Percentiles rank a stretch among this genome's conserved stretches.
These are phyloP conservation scores for Xylariales sp. DNA, from an alignment of 2,329 filamentous ascomycete species.

Conservation along the genomic window DNA sequence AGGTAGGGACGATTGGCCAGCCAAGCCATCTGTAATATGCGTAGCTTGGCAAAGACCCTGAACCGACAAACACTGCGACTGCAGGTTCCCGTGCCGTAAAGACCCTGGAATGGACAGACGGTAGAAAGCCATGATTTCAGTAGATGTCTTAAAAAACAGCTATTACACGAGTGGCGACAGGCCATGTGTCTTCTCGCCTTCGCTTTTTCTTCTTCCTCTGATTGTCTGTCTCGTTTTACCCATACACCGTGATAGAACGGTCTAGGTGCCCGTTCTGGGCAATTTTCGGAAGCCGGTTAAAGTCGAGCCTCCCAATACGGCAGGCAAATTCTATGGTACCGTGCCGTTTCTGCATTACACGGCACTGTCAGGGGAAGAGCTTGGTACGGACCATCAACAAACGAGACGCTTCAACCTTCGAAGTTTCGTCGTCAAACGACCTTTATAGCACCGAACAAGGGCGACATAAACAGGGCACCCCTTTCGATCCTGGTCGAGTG, in stretches of 20 bases:
- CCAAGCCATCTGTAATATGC: constrained; percentile 25
- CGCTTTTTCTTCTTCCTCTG: not conserved
- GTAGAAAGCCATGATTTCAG: not conserved
- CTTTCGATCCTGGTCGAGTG: not conserved
- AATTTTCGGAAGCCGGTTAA: constrained; percentile 44
- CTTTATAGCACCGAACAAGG: not conserved
- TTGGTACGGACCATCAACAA: not conserved
- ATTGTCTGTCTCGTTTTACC: not conserved
- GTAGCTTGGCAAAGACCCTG: constrained; percentile 19
- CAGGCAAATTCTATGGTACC: constrained; percentile 23
- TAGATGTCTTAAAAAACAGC: not conserved
- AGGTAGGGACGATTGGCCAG: constrained; percentile 2
- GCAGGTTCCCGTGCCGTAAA: not conserved
- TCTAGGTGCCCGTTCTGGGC: constrained; percentile 19
- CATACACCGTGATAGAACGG: not conserved
- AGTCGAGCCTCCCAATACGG: constrained; percentile 30
- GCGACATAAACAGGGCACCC: not conserved
- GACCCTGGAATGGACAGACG: not conserved
- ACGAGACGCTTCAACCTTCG: not conserved
- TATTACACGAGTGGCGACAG: not conserved
- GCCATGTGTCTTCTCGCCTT: constrained; percentile 20
- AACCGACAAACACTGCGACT: not conserved
- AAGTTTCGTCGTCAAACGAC: not conserved
- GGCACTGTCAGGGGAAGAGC: not conserved
- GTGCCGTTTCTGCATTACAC: not conserved